Evolutionary conservation across 2,329 filamentous ascomycete species (phyloP).

Genomic region (Thelonectria olida): DNA sequence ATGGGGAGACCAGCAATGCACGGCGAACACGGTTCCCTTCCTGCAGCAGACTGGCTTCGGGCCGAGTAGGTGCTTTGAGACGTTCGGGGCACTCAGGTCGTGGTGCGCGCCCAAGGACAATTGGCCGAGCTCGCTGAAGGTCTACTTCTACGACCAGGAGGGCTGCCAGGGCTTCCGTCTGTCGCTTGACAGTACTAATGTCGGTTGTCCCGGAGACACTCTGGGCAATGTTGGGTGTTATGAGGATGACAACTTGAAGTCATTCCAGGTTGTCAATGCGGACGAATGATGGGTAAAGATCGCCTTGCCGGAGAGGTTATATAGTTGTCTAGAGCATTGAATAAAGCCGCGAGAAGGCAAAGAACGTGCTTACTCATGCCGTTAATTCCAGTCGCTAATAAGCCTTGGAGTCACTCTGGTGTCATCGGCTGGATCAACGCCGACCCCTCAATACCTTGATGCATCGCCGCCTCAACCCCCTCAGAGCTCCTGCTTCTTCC

Average conservation of each 20-base stretch:
- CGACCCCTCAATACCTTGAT: too few species aligned
- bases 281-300: background rate
- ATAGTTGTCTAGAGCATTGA: too few species aligned
- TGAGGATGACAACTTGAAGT: slow-evolving; percentile 3
- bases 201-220: slow-evolving; percentile 4
- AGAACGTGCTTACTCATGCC: too few species aligned
- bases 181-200: background rate
- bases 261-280: background rate
- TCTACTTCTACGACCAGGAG: slow-evolving; percentile 1
- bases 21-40: background rate
- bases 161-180: background rate
- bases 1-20: background rate
- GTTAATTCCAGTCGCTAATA: too few species aligned
- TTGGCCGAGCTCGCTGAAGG: slow-evolving; percentile 6
- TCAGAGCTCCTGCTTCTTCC: too few species aligned
- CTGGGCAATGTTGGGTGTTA: background rate
- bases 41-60: background rate
- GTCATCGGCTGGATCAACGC: too few species aligned
- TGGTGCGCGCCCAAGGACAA: slow-evolving; percentile 1
- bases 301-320: too few species aligned
- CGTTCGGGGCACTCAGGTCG: background rate
- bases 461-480: too few species aligned
- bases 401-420: too few species aligned
- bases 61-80: background rate
- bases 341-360: too few species aligned